These are phyloP conservation scores for Starmera dryadoides DNA, from an alignment of 805 yeast species.

Conservation along the genomic window DNA sequence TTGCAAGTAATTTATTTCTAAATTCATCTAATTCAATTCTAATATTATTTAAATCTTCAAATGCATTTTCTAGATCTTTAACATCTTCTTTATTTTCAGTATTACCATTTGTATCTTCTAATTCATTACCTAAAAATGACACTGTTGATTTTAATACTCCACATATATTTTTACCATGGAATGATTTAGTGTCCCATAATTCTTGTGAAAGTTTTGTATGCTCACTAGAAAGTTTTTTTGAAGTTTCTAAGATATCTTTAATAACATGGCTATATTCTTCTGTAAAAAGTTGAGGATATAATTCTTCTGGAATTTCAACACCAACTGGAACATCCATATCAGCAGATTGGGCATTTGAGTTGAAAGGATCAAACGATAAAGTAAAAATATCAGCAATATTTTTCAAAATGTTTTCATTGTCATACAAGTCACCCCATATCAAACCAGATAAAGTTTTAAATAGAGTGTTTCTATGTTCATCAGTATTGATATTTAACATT, in stretches of 20 bases:
- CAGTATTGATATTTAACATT: constrained; percentile 27
- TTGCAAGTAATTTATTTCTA: constrained; percentile 3
- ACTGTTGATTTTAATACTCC: constrained; percentile 19
- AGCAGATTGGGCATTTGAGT: not conserved
- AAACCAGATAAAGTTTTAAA: constrained; percentile 26
- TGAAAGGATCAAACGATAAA: constrained; percentile 9
- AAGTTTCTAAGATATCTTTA: constrained; percentile 2
- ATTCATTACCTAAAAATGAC: constrained; percentile 14
- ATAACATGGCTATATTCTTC: constrained; percentile 15
- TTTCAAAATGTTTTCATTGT: constrained; percentile 15
- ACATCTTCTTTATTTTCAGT: not conserved
- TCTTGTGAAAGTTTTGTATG: constrained; percentile 11
- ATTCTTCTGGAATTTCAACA: constrained; percentile 20
- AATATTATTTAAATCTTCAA: constrained; percentile 15
- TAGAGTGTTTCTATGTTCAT: constrained; percentile 20
- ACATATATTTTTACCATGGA: constrained; percentile 25
- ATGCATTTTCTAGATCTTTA: constrained; percentile 7
- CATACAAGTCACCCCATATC: constrained; percentile 24
- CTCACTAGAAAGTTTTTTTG: constrained; percentile 4
- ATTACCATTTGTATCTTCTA: not conserved
- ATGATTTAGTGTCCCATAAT: constrained; percentile 19
- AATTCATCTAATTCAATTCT: constrained; percentile 6
- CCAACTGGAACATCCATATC: constrained; percentile 12
- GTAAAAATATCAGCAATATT: constrained; percentile 28
- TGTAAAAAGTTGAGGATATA: constrained; percentile 34